phyloP scores from a whole-genome alignment of 305 asterid species.

The Striga hermonthica region DNA sequence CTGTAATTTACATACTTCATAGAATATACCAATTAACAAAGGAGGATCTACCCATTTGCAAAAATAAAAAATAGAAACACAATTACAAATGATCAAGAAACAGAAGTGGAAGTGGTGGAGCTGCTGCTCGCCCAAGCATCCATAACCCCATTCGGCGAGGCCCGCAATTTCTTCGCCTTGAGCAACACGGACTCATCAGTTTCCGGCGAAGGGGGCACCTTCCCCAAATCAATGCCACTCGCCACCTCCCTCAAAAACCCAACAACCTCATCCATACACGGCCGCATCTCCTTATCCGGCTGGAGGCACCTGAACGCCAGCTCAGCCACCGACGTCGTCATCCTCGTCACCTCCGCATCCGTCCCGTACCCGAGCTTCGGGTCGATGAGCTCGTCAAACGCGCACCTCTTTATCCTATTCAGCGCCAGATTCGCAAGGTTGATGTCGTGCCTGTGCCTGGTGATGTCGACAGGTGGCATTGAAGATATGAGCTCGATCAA shows the following conservation, averaged over 20 bases:
- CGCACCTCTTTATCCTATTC: slow-evolving; percentile 52
- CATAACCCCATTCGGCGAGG: slow-evolving; percentile 48
- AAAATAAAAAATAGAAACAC: background rate
- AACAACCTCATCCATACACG: slow-evolving; percentile 63
- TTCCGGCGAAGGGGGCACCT: slow-evolving; percentile 42
- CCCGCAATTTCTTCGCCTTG: slow-evolving; percentile 35
- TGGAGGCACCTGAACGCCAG: slow-evolving; percentile 71
- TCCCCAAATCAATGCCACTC: slow-evolving; percentile 22
- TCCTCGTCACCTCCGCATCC: slow-evolving; percentile 48
- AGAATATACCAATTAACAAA: slow-evolving; percentile 36
- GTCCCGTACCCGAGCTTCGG: slow-evolving; percentile 47
- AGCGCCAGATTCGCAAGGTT: slow-evolving; percentile 64
- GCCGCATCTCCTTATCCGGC: slow-evolving; percentile 67
- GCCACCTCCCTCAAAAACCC: slow-evolving; percentile 37
- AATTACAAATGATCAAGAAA: slow-evolving; percentile 28
- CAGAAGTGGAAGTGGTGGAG: slow-evolving; percentile 42
- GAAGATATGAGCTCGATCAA: slow-evolving; percentile 76
- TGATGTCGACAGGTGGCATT: slow-evolving; percentile 69
- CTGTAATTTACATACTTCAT: slow-evolving; percentile 27
- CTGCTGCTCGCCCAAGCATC: slow-evolving; percentile 46
- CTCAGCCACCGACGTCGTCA: slow-evolving; percentile 68
- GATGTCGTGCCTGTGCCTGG: slow-evolving; percentile 60
- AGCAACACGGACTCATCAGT: slow-evolving; percentile 43
- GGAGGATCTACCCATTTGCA: slow-evolving; percentile 22
- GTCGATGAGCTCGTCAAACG: slow-evolving; percentile 59